Base-by-base conservation (phyloP, 352 stramenopile genomes). In the Globisporangium splendens region DNA sequence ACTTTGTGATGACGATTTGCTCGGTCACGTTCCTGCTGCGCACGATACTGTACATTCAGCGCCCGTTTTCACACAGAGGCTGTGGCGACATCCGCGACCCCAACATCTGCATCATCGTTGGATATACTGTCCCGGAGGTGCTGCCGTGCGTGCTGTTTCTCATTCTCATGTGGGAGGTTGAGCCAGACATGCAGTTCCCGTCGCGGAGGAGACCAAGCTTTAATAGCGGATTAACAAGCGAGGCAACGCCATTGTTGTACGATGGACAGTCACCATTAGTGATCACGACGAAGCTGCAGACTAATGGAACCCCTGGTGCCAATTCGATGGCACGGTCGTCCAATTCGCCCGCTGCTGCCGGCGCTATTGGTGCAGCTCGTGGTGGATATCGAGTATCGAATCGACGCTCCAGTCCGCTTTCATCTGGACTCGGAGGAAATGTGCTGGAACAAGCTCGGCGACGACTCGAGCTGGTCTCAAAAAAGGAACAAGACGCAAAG, bases 91-190 rank as follows among this genome's bases (percentile, higher is more conserved):
- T 91, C 41, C 62, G 73, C 43, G 74, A 82, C 56, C 47, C 79
- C 1, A 73, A 90, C 43, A 65, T 78, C 18, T 95, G 83, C 58
- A 70, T 95, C 18, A 53, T 89, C 21, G 68, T 95, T 11, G 85
- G 83, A 17, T 91, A 93, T 46, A 74, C 67, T 5, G 64, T 95
- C 0, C 81, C 83, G 0, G 85, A 95, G 63, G 69, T 91, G 47
- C 63, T 93, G 22, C 83, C 85, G 0, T 88, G 79, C 56, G 62
- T 67, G 44, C 65, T 93, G n/a, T 95, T 95, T 56, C 61, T 95
- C 1, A 65, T 89, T 46, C 65, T 95, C n/a, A 93, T 95, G 85
- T 91, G 81, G 81, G 76, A 95, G 28, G 83, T 93, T 31, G 83
- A 95, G 50, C 82, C 85, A 13, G 73, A 82, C 42, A 61, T 91